phyloP scores from a whole-genome alignment of 2,329 filamentous ascomycete genomes.

The Lasiodiplodia theobromae region DNA sequence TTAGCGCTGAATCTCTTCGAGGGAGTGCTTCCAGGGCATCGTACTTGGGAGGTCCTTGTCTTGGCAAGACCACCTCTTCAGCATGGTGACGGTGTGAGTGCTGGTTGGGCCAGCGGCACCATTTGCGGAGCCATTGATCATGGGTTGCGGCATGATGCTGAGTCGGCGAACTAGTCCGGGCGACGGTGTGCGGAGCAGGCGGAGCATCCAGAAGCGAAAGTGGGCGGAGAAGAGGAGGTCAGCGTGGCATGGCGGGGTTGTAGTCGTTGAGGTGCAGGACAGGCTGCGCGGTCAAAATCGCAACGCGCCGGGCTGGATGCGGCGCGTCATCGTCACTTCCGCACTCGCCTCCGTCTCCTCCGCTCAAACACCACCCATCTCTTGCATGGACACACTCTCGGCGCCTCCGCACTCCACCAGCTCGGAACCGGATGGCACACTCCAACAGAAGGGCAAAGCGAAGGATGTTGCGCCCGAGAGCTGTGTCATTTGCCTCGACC shows the following conservation, averaged over 20 bases:
- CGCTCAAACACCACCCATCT: background rate
- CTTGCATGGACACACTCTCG: slow-evolving; percentile 2
- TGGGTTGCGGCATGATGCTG: slow-evolving; percentile 24
- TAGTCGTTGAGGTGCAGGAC: background rate
- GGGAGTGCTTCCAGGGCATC: slow-evolving; percentile 32
- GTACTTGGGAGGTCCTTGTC: slow-evolving; percentile 74
- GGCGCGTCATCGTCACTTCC: background rate
- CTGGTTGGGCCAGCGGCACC: slow-evolving; percentile 36
- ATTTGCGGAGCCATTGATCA: slow-evolving; percentile 37
- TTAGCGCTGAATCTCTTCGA: slow-evolving; percentile 24
- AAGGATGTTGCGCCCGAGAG: slow-evolving; percentile 48
- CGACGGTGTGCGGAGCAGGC: background rate
- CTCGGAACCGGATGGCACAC: background rate
- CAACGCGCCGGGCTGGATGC: slow-evolving; percentile 4
- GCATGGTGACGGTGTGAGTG: slow-evolving; percentile 70
- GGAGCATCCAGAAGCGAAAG: slow-evolving; percentile 15
- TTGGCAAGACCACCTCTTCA: slow-evolving; percentile 84
- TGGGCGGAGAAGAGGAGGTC: background rate
- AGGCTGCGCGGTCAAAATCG: slow-evolving; percentile 10
- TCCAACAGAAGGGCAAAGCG: slow-evolving; percentile 5
- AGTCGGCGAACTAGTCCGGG: background rate
- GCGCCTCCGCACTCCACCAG: background rate
- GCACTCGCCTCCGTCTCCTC: background rate
- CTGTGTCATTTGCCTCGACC: slow-evolving; percentile 89
- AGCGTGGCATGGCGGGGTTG: slow-evolving; percentile 19